Base-by-base conservation (phyloP, 2,329 filamentous ascomycete genomes). In the Pestalotiopsis sp. region DNA sequence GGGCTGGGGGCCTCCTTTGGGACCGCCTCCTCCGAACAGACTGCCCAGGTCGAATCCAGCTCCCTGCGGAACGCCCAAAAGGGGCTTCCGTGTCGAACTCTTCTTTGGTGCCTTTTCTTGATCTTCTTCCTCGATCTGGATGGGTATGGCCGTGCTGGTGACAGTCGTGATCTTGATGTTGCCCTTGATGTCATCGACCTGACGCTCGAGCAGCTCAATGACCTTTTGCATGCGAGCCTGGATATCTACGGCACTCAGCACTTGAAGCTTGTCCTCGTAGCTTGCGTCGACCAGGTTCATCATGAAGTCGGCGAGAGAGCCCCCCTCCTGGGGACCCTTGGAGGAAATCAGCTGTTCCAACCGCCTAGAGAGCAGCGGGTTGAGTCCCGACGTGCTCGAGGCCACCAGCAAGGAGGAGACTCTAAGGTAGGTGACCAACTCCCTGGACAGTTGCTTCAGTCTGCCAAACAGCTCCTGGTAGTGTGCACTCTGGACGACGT, bases 291-390 rank as follows among this genome's bases (percentile, higher is more conserved):
- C 89, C 27, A 98, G 88, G 77, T 97, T 97, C 52, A 94, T 92
- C 94, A 99, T 98, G 78, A 98, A 98, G 79, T 99, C 96, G 6
- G 96, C 95, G 11, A 99, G 86, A 9, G 90, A 84, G 2, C 95
- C 95, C 1, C 95, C 95, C 73, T 98, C 94, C 57, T 89, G 85
- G 64, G 96, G 79, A 69, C 94, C 91, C 77, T 96, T 97, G 78
- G 92, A 90, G 39, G 90, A 87, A 72, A 99, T 97, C 80, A 94
- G 96, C 66, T 95, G 82, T 76, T 98, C 95, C 58, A 99, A 88
- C 66, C 95, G 90, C 64, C 94, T 90, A 0, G 94, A 94, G 66
- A 98, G 87, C n/a, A 95, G 83, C 0, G 95, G 95, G 3, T 94
- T 95, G 17, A 98, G 83, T 3, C 87, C 86, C 0, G 89, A 86